Base-by-base conservation (phyloP, 2,329 filamentous ascomycete genomes). In the Hypoxylon sp. region DNA sequence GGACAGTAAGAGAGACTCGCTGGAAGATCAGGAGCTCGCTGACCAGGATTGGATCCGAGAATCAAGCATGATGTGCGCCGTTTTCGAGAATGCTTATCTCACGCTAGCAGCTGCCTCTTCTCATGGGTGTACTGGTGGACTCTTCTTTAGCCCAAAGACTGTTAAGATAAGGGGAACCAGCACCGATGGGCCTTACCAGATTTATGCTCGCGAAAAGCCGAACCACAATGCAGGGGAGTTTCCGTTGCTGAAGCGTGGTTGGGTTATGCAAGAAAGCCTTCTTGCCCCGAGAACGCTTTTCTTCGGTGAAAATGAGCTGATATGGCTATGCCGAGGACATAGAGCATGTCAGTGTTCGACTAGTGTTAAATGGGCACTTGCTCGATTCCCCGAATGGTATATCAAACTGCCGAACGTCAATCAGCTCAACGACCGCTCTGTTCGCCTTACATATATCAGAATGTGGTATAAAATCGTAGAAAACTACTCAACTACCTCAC, bases 181-280 rank as follows among this genome's bases (percentile, higher is more conserved):
- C 17, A 6, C n/a, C 37, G 37, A 42, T 10, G 37, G 37, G 5
- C 37, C 37, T 2, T 42, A 42, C 37, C 37, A 42, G n/a, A 42
- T 42, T 8, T 42, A 42, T 17, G 37, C 37, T n/a, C 37, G 37
- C 37, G 17, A 8, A 19, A 7, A 10, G 8, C 37, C n/a, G 6
- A 42, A 42, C 37, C 37, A 42, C 37, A 42, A 42, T 3, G 37
- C 37, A 8, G n/a, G 7, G n/a, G 6, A 19, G 6, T 42, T 42
- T 19, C 37, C 37, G 37, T 17, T 42, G 17, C n/a, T 42, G 6
- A 17, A 42, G 37, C 37, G 37, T 42, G 37, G 37, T 13, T 42
- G 37, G 37, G 37, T 42, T 42, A 42, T 42, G 37, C 37, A 42
- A 42, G 37, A 42, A n/a, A 42, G 37, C n/a, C 37, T 42, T 8